Conservation (phyloP, 192 early-diverging fungal species). For the Pilobolus umbonatus region DNA sequence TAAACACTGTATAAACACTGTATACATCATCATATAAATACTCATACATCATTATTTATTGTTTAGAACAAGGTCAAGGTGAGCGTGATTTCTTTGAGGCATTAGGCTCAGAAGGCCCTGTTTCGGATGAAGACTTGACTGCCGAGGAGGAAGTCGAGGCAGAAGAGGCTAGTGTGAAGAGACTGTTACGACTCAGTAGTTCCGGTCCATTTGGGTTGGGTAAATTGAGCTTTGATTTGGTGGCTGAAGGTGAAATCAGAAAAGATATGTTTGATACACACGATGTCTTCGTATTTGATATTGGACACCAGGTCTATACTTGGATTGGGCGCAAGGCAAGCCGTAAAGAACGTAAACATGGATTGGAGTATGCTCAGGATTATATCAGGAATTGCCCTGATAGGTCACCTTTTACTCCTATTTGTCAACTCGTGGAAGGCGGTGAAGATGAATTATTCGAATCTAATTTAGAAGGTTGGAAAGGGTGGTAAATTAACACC, state of each 20-base stretch:
- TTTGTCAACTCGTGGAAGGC: slow-evolving; percentile 46
- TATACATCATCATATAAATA: background rate
- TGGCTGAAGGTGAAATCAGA: slow-evolving; percentile 42
- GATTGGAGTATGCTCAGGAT: slow-evolving; percentile 60
- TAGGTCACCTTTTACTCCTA: slow-evolving; percentile 12
- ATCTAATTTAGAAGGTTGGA: slow-evolving; percentile 35
- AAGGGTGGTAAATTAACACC: slow-evolving; percentile 27
- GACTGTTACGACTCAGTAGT: slow-evolving; percentile 28
- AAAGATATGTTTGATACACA: slow-evolving; percentile 48
- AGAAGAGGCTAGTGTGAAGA: slow-evolving; percentile 1
- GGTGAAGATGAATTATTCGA: slow-evolving; percentile 58
- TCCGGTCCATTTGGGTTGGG: slow-evolving; percentile 15
- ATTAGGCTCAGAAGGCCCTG: slow-evolving; percentile 57
- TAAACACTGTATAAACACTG: background rate
- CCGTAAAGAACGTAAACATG: slow-evolving; percentile 45
- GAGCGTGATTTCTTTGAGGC: slow-evolving; percentile 56
- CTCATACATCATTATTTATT: no score
- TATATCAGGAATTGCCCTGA: background rate
- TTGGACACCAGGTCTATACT: slow-evolving; percentile 48
- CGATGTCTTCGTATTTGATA: slow-evolving; percentile 69
- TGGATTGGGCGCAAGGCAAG: slow-evolving; percentile 57
- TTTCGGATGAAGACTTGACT: slow-evolving; percentile 33
- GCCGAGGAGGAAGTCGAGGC: slow-evolving; percentile 22
- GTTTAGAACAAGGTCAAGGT: slow-evolving; percentile 52
- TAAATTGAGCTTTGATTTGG: slow-evolving; percentile 47